Conservation (phyloP, 2,329 filamentous ascomycete genomes). For the Pseudonectria buxi region DNA sequence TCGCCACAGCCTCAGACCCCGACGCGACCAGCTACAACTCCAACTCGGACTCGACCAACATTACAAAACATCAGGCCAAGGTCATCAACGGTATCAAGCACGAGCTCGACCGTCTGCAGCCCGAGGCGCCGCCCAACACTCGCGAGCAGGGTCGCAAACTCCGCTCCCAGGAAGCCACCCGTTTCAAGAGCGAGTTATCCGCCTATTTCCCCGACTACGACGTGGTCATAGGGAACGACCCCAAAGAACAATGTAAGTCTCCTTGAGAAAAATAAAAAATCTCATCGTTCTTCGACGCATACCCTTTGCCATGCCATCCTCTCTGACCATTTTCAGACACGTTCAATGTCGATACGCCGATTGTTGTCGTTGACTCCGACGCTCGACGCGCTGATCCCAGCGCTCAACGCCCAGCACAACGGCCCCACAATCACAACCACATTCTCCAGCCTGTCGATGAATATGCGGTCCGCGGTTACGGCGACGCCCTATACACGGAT, state of each 20-base stretch:
- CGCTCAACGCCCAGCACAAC: slow-evolving; percentile 23
- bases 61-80: slow-evolving; percentile 50
- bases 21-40: slow-evolving; percentile 7
- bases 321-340: slow-evolving; percentile 48
- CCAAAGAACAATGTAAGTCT: slow-evolving; percentile 63
- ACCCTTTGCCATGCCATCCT: background rate
- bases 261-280: slow-evolving; percentile 24
- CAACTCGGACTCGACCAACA: slow-evolving; percentile 14
- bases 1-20: slow-evolving; percentile 15
- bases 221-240: slow-evolving; percentile 81
- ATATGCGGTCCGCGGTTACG: slow-evolving; percentile 44
- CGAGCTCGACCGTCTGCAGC: slow-evolving; percentile 52
- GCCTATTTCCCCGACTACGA: slow-evolving; percentile 92
- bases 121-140: slow-evolving; percentile 35
- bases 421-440: slow-evolving; percentile 10
- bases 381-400: slow-evolving; percentile 22
- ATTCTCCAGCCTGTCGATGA: slow-evolving; percentile 8
- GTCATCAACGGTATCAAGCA: slow-evolving; percentile 56
- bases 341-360: slow-evolving; percentile 64
- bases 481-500: slow-evolving; percentile 49
- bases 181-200: slow-evolving; percentile 86
- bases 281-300: slow-evolving; percentile 11
- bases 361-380: slow-evolving; percentile 59
- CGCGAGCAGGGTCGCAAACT: slow-evolving; percentile 66
- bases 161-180: slow-evolving; percentile 76